Percentiles rank a stretch among this genome's conserved stretches.
These are phyloP conservation scores for Rhazya stricta DNA, from an alignment of 257 asterid genomes.

Conservation along the genomic window DNA sequence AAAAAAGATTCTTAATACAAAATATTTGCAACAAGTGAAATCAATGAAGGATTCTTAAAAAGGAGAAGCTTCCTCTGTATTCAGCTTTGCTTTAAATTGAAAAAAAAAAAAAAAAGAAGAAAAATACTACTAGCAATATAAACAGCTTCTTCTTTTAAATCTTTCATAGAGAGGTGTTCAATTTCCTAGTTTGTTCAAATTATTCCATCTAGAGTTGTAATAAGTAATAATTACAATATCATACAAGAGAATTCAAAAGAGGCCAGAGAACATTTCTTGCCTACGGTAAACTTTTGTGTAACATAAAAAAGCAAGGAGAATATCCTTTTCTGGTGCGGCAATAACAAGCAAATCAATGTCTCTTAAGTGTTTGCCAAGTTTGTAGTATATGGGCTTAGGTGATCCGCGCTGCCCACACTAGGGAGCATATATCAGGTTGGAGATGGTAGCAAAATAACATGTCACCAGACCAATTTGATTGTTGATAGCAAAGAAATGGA, in stretches of 20 bases:
- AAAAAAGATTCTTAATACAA: neutral
- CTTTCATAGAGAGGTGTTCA: no score
- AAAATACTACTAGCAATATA: no score
- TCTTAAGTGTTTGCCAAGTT: conserved; percentile 73
- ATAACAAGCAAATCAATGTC: conserved; percentile 69
- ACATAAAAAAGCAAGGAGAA: neutral
- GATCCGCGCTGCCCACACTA: conserved; percentile 96
- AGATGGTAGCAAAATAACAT: conserved; percentile 6
- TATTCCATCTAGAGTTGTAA: no score
- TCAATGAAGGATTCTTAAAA: neutral
- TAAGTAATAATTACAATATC: no score
- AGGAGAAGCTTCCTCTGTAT: neutral
- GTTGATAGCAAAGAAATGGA: neutral
- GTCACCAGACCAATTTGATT: neutral
- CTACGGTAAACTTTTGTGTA: neutral
- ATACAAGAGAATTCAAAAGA: neutral
- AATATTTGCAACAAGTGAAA: neutral
- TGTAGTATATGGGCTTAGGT: conserved; percentile 79
- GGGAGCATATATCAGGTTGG: conserved; percentile 72
- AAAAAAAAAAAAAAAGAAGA: no score
- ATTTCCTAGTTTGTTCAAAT: no score
- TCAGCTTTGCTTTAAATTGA: conserved; percentile 4
- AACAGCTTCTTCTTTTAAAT: no score
- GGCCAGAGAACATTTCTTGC: neutral
- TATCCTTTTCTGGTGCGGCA: conserved; percentile 30